Conservation (phyloP, 176 grass and related monocot species). For the Eleusine indica region DNA sequence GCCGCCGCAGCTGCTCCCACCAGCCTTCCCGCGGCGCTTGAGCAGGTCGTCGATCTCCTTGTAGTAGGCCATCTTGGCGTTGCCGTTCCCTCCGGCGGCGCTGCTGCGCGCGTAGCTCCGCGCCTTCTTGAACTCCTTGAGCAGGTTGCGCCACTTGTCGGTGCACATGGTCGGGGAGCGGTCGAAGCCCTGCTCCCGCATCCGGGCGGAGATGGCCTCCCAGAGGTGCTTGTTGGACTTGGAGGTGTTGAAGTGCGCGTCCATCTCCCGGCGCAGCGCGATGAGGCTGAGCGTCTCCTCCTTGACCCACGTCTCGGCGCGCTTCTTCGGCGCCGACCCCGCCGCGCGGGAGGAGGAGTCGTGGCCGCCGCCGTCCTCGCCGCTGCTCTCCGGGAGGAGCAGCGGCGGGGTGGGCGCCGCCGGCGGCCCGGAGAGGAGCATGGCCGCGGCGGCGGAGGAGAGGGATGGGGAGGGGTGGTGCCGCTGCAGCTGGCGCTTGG, state of each 20-base stretch:
- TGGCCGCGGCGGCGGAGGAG: constrained; percentile 31
- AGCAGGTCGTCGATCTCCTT: constrained; percentile 98
- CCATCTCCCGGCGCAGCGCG: constrained; percentile 76
- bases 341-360: constrained; percentile 52
- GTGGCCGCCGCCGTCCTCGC: constrained; percentile 68
- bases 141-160: constrained; percentile 95
- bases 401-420: constrained; percentile 48
- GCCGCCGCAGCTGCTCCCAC: constrained; percentile 1
- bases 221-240: constrained; percentile 99
- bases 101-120: constrained; percentile 72
- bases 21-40: constrained; percentile 65
- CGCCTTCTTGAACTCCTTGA: constrained; percentile 99
- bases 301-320: constrained; percentile 94
- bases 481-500: background rate
- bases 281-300: constrained; percentile 92
- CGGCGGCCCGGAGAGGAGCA: constrained; percentile 66
- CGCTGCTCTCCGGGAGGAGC: constrained; percentile 71
- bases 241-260: constrained; percentile 89
- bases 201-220: constrained; percentile 92
- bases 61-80: constrained; percentile 92
- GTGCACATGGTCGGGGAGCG: constrained; percentile 99
- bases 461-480: background rate
- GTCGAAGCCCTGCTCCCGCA: constrained; percentile 91
- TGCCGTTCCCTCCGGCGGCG: constrained; percentile 58
- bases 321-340: constrained; percentile 75